Evolutionary conservation across 345 rosid genomes (phyloP).

Genomic region (Trapa incisa): DNA sequence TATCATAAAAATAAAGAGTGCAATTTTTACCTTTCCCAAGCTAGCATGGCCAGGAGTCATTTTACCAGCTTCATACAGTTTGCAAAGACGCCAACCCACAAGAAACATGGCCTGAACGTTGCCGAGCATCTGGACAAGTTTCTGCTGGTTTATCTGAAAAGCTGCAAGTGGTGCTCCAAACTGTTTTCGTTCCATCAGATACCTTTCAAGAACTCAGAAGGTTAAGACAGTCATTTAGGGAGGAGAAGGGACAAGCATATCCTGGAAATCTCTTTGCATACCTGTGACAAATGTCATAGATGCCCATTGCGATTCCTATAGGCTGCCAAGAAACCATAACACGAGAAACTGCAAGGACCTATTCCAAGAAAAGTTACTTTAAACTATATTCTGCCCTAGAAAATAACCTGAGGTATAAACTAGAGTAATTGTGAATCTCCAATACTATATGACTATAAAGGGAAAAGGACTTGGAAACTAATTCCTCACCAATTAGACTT

Average conservation of each 20-base stretch:
- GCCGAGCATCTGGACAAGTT: conserved; percentile 78
- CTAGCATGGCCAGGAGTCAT: conserved; percentile 97
- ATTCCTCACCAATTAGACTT: background rate
- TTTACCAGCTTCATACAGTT: conserved; percentile 63
- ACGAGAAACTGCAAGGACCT: conserved; percentile 93
- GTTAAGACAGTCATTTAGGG: background rate
- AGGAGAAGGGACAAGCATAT: background rate
- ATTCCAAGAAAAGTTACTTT: background rate
- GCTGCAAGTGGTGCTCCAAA: conserved; percentile 97
- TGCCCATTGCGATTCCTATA: conserved; percentile 86
- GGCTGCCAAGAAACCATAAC: conserved; percentile 97
- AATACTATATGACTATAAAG: background rate
- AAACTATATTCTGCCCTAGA: background rate
- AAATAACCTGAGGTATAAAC: background rate
- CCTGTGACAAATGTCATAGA: conserved; percentile 96
- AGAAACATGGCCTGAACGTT: conserved; percentile 86
- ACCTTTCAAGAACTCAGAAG: conserved; percentile 31
- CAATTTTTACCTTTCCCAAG: conserved; percentile 70
- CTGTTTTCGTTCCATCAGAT: conserved; percentile 85
- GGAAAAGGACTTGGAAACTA: background rate
- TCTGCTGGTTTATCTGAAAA: conserved; percentile 83
- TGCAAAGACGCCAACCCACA: conserved; percentile 96
- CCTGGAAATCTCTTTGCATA: conserved; percentile 7
- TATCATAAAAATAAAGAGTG: background rate
- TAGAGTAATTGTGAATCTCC: background rate